These are phyloP conservation scores for Psidium guajava DNA, from an alignment of 345 rosid species.

Conservation along the genomic window DNA sequence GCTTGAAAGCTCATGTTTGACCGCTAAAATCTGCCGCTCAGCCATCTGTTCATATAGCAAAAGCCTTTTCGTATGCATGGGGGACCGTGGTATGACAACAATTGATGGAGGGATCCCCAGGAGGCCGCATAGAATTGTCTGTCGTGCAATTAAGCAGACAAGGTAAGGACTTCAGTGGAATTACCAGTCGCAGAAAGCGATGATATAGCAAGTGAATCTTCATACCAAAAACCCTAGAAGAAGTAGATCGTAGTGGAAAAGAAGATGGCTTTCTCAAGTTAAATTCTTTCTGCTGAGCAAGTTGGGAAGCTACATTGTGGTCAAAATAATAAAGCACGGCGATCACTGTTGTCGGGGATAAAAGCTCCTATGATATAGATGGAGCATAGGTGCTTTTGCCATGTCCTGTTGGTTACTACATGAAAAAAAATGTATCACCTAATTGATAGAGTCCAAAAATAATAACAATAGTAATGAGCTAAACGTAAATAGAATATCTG, in stretches of 20 bases:
- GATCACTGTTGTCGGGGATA: constrained; percentile 90
- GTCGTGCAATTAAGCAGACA: not conserved
- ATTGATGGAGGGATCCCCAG: constrained; percentile 12
- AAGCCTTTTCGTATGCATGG: constrained; percentile 14
- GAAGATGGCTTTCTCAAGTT: constrained; percentile 82
- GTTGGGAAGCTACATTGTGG: constrained; percentile 90
- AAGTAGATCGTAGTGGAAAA: constrained; percentile 78
- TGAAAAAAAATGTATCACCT: not conserved
- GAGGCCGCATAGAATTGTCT: constrained; percentile 10
- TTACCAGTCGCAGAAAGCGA: not conserved
- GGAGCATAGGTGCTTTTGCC: constrained; percentile 59
- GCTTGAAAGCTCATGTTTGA: not conserved
- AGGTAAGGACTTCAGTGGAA: not conserved
- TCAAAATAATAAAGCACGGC: constrained; percentile 92
- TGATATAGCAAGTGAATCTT: not conserved
- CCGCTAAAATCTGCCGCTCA: constrained; percentile 4
- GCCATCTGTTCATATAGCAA: constrained; percentile 17
- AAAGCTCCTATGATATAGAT: constrained; percentile 67
- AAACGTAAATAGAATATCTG: not conserved
- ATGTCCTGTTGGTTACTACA: constrained; percentile 47
- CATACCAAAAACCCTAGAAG: constrained; percentile 78
- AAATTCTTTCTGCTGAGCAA: constrained; percentile 88
- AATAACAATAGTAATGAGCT: not conserved
- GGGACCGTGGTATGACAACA: constrained; percentile 14
- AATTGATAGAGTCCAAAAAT: not conserved